phyloP scores from a whole-genome alignment of 305 asterid genomes.

The Andrographis paniculata region DNA sequence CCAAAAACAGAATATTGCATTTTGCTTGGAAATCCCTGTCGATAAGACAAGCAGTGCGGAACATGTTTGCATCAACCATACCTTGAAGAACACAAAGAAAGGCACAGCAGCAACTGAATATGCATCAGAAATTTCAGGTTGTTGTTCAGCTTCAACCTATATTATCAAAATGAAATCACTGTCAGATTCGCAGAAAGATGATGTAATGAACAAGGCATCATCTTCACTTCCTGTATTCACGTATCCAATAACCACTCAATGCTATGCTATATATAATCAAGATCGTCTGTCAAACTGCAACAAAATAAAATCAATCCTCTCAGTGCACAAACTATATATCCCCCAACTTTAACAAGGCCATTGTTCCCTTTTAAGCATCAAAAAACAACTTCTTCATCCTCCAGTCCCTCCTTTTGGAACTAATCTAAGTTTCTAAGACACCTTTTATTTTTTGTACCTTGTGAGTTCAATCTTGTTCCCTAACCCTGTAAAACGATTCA shows the following conservation, averaged over 20 bases:
- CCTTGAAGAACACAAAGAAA: constrained; percentile 87
- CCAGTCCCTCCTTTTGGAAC: background rate
- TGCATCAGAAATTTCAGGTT: constrained; percentile 87
- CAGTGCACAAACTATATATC: constrained; percentile 5
- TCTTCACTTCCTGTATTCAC: background rate
- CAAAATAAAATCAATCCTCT: background rate
- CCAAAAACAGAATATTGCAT: too few relatives aligned
- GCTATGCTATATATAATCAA: too few relatives aligned
- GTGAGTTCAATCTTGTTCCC: constrained; percentile 4
- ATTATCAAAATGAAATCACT: constrained; percentile 18
- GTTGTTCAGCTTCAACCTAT: constrained; percentile 99
- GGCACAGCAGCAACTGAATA: constrained; percentile 89
- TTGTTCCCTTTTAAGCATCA: constrained; percentile 10
- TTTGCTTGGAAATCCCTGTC: background rate
- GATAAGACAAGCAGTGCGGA: background rate
- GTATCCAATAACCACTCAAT: too few relatives aligned
- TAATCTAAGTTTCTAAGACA: too few relatives aligned
- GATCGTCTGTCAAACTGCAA: background rate
- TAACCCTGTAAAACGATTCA: constrained; percentile 1
- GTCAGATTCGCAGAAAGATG: constrained; percentile 10
- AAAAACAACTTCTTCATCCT: background rate
- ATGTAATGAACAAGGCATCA: background rate
- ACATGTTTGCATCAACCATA: constrained; percentile 16
- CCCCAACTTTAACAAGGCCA: background rate
- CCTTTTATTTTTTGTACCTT: background rate